These are phyloP conservation scores for Boletales sp. DNA, from an alignment of 768 basidiomycete genomes.

Conservation along the genomic window DNA sequence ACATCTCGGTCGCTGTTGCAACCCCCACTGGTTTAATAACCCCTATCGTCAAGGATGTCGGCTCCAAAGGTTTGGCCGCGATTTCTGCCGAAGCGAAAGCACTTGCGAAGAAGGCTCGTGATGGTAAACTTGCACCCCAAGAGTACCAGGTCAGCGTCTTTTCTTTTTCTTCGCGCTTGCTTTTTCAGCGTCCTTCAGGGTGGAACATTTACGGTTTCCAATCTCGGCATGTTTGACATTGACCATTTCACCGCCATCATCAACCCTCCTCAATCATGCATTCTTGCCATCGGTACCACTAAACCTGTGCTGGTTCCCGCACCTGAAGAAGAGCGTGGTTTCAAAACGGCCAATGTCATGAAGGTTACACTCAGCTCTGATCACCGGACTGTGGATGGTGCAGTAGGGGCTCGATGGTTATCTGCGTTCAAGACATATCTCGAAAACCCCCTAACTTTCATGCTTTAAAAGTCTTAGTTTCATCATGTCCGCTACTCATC, in stretches of 20 bases:
- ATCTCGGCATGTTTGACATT: conserved; percentile 97
- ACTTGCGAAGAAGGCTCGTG: conserved; percentile 92
- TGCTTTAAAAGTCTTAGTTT: conserved; percentile 58
- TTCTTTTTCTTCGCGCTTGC: not conserved
- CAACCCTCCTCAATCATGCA: conserved; percentile 97
- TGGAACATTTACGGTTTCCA: conserved; percentile 98
- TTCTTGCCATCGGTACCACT: conserved; percentile 90
- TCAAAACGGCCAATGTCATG: conserved; percentile 90
- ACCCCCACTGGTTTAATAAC: conserved; percentile 96
- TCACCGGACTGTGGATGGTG: conserved; percentile 95
- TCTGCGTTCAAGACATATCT: conserved; percentile 92
- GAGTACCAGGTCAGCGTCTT: conserved; percentile 80
- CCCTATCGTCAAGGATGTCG: conserved; percentile 92
- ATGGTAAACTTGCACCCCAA: conserved; percentile 90
- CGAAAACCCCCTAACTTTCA: conserved; percentile 95
- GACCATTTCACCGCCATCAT: conserved; percentile 98
- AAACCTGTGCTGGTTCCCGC: conserved; percentile 84
- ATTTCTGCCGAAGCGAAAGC: conserved; percentile 92
- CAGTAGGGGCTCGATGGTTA: conserved; percentile 91
- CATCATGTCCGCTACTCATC: not conserved
- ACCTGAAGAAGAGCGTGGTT: conserved; percentile 88
- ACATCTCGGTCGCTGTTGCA: conserved; percentile 95
- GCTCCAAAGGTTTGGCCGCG: conserved; percentile 85
- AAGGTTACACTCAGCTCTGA: conserved; percentile 95
- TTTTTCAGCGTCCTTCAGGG: conserved; percentile 48